Base-by-base conservation (phyloP, 352 stramenopile species). In the Pythium angustatum region DNA sequence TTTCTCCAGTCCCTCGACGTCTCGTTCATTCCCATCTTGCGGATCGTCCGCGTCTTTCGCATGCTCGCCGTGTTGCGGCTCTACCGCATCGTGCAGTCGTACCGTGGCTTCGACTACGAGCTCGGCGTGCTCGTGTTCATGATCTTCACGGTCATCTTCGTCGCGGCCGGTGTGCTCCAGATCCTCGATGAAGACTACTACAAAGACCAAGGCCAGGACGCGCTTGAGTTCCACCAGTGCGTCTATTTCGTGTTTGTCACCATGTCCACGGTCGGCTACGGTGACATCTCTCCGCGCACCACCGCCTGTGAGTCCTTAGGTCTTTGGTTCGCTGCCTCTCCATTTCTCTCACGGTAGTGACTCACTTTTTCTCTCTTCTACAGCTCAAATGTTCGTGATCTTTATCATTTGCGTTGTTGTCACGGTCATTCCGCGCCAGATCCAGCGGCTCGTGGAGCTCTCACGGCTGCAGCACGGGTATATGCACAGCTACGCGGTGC, bases 161-260 rank as follows among this genome's bases (percentile, higher is more conserved):
- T 86, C 21, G 75, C 80, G 0, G 80, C 80, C 0, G 76, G 80
- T 14, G 55, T 84, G 10, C 77, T 89, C 63, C 80, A 87, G 63
- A 75, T 80, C 34, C 66, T 89, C 6, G 76, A 87, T 31, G 75
- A 86, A 58, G 69, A 77, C 26, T 86, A 83, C 47, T 85, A 86
- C 58, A 57, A 57, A 6, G 66, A 76, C 4, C 62, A 81, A 22
- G 65, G 58, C 2, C 47, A 62, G 2, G 47, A 61, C 4, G 58
- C 57, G 31, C 70, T 87, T 31, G n/a, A 81, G 57, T 87, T 89
- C 54, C 80, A 87, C 68, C 65, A 85, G 64, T 77, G 76, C 17
- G 70, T 89, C 52, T 87, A 89, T 58, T 89, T 87, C 48, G 78
- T 89, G 22, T 86, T 89, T 47, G 80, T 87, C 28, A 89, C 80